Percentiles rank a stretch among this genome's conserved stretches.
Conservation (phyloP, 306 rosid species). For the Begonia fuchsioides region DNA sequence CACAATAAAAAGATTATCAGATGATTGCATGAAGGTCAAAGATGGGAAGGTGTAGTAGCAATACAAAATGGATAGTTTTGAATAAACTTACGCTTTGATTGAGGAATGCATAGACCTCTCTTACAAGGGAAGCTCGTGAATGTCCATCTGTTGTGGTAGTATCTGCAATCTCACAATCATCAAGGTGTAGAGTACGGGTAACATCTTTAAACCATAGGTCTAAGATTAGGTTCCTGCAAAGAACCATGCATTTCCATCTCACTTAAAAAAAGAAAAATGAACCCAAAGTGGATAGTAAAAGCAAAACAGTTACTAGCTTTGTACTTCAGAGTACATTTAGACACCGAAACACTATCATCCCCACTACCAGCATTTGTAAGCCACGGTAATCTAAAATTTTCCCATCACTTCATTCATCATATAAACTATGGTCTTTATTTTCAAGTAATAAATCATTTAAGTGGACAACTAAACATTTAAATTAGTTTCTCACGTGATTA, state of each 20-base stretch:
- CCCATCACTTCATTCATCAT: no score
- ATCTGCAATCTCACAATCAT: conserved; percentile 73
- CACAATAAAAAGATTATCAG: not conserved
- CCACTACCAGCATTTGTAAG: no score
- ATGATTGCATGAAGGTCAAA: conserved; percentile 2
- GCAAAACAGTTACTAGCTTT: no score
- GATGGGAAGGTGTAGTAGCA: conserved; percentile 4
- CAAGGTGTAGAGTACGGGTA: conserved; percentile 76
- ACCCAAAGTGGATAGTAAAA: not conserved
- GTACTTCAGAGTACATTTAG: no score
- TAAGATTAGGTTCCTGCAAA: conserved; percentile 80
- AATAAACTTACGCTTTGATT: conserved; percentile 70
- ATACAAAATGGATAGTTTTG: conserved; percentile 5
- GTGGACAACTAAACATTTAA: no score
- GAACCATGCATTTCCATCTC: conserved; percentile 5
- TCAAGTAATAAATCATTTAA: no score
- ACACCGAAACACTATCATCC: no score
- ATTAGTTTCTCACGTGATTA: no score
- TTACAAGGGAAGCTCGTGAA: conserved; percentile 44
- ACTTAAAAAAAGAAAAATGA: not conserved
- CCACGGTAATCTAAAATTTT: no score
- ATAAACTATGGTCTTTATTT: no score
- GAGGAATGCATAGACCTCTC: conserved; percentile 84
- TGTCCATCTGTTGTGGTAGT: conserved; percentile 33
- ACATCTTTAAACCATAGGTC: conserved; percentile 86